Evolutionary conservation across 208 protist genomes (phyloP).

Genomic region (Trypanosoma rangeli): DNA sequence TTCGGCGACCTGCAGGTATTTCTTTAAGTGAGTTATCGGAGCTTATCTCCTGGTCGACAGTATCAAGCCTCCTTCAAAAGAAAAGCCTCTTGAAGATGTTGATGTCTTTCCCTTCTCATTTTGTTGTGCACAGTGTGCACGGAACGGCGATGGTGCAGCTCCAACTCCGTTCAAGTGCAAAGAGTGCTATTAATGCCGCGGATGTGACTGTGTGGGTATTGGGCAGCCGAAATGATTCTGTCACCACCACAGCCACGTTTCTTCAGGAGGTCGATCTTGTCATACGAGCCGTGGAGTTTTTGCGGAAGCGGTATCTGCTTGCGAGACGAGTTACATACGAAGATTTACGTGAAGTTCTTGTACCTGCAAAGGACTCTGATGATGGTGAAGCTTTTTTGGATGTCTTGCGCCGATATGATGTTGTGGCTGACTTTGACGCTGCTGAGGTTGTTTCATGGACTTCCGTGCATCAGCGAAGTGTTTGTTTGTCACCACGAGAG

Average conservation of each 20-base stretch:
- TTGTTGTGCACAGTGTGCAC: slow-evolving; percentile 16
- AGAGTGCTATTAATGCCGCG: background rate
- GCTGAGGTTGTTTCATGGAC: background rate
- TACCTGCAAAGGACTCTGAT: background rate
- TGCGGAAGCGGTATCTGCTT: slow-evolving; percentile 20
- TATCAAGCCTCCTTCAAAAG: slow-evolving; percentile 14
- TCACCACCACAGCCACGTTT: background rate
- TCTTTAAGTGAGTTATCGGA: slow-evolving; percentile 18
- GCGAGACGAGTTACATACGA: slow-evolving; percentile 8
- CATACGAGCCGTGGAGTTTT: slow-evolving; percentile 26
- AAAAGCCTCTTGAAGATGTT: slow-evolving; percentile 22
- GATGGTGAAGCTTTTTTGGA: background rate
- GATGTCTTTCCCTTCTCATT: slow-evolving; percentile 17
- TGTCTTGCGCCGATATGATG: slow-evolving; percentile 21
- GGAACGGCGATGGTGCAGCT: slow-evolving; percentile 9
- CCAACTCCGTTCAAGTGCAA: background rate
- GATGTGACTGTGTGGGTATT: slow-evolving; percentile 18
- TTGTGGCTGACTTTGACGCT: background rate
- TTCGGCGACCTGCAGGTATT: slow-evolving; percentile 16
- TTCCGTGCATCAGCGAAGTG: background rate
- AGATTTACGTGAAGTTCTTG: slow-evolving; percentile 15
- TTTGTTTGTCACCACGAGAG: slow-evolving; percentile 23
- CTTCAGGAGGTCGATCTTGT: slow-evolving; percentile 25
- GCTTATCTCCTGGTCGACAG: slow-evolving; percentile 13
- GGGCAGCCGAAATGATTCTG: background rate